Base-by-base conservation (phyloP, 768 basidiomycete genomes). In the Termitomyces eurrhizus region DNA sequence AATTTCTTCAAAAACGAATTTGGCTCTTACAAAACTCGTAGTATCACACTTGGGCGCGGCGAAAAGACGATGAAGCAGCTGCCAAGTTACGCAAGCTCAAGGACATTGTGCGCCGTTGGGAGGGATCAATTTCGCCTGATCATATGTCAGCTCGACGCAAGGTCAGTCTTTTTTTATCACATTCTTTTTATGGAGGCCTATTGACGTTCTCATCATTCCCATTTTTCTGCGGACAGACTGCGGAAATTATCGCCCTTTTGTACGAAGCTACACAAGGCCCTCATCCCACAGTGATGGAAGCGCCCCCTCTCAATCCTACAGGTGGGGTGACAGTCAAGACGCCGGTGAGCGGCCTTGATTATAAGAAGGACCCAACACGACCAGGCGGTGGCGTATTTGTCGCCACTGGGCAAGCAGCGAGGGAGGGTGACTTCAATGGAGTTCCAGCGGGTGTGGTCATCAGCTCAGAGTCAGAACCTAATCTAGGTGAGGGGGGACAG, bases 91-190 rank as follows among this genome's bases (percentile, higher is more conserved):
- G 83, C 66, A 87, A 89, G 71, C 75, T 97, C 56, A 86, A 90
- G 26, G 93, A 96, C 70, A 91, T 89, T 58, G 88, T 95, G 14
- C 80, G 87, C 60, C 80, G 89, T 61, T 98, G 95, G 94, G 95
- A 96, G 72, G 83, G 80, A 57, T 83, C 90, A 0, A 82, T 95
- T 60, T 91, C 89, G 61, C 89, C 91, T 52, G 95, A 97, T 65
- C 95, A 98, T 74, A 95, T 95, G 93, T 93, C 91, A 45, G 88
- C 91, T 21, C 84, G 94, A 75, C 86, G 94, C 64, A 96, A 96
- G 88, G 93, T 79, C 63, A 65, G 81, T 75, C n/a, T 44, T 8
- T 44, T 64, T 12, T 32, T 32, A 32, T 64, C 56, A 59, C 7
- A 61, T 72, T 68, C 21, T 67, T 67, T 64, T 35, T 44, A 35